Evolutionary conservation across 495 filamentous ascomycete genomes (phyloP), one percentile per base, ranked within the genome.

Genomic region (Penicillium atrosanguineum): DNA sequence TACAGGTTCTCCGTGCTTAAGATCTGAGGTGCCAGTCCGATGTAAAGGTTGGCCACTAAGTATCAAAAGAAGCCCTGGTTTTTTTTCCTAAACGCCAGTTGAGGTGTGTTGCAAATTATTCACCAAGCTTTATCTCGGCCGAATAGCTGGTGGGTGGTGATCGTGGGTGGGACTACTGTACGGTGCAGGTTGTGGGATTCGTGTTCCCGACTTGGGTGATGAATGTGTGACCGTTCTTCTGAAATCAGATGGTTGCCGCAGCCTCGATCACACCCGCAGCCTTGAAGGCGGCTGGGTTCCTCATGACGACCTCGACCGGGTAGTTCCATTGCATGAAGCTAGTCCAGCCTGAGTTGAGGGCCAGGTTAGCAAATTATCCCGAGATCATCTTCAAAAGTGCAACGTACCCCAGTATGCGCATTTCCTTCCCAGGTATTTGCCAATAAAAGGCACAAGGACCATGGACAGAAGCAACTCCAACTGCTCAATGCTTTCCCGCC

Each of bases 391-490:
- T 4, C 18, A 28, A 16, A 12, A 18, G 7, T 11, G 36, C 6
- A 9, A 69, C 71, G 43, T 74, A 97, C 94, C 87, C 91, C 91
- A 97, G 71, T 97, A 97, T 46, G 94, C 94, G 76, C 90, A 95
- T 72, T 85, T 90, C 68, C 94, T 79, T 37, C 94, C 94, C 60
- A 97, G 77, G 69, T 90, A 97, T 69, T 96, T 97, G 19, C 94
- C 94, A 46, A 90, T 72, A 67, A 93, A 96, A 16, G 94, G 94
- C 36, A 97, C 87, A 59, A 96, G 64, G 16, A 97, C 88, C 90
- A 98, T 95, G 7, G 86, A 93, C 65, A 97, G 67, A 41, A 98
- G 75, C 45, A 98, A 74, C 77, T 98, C 90, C 43, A 97, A 71
- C 71, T 98, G 94, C 73, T 96, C 88, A 57, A 98, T 71, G 59